phyloP scores from a whole-genome alignment of 1,139 yeast species.

The Zygosaccharomyces sapae region DNA sequence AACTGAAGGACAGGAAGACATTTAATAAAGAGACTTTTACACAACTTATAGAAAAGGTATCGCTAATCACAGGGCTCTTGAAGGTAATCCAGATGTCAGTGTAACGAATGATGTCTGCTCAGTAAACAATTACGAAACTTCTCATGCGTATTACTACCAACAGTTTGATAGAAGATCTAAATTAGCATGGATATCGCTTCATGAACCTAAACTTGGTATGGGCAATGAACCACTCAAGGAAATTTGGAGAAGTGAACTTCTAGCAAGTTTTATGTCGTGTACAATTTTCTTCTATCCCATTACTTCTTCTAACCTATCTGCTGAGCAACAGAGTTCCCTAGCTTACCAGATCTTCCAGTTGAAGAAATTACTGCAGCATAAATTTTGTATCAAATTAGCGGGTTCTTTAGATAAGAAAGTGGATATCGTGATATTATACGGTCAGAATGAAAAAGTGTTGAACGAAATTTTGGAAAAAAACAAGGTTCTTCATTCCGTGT shows the following conservation, averaged over 20 bases:
- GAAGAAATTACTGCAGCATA: slow-evolving; percentile 3
- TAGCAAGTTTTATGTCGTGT: slow-evolving; percentile 4
- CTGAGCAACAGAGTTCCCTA: not conserved
- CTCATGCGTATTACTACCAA: slow-evolving; percentile 25
- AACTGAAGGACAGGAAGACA: slow-evolving; percentile 7
- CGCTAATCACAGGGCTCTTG: slow-evolving; percentile 22
- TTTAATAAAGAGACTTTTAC: slow-evolving; percentile 13
- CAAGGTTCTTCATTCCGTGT: not conserved
- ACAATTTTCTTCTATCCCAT: slow-evolving; percentile 3
- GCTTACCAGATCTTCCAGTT: slow-evolving; percentile 5
- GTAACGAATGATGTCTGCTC: slow-evolving; percentile 32
- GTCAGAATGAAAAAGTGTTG: slow-evolving; percentile 3
- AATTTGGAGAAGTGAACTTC: slow-evolving; percentile 11
- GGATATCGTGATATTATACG: slow-evolving; percentile 7
- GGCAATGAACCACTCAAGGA: slow-evolving; percentile 3
- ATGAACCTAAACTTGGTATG: slow-evolving; percentile 3
- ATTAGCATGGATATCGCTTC: slow-evolving; percentile 18
- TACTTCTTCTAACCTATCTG: not conserved
- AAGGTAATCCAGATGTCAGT: slow-evolving; percentile 15
- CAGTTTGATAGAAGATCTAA: slow-evolving; percentile 25
- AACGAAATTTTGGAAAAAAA: not conserved
- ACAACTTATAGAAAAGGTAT: slow-evolving; percentile 22
- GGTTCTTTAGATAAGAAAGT: slow-evolving; percentile 8
- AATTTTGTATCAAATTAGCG: slow-evolving; percentile 10
- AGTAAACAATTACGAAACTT: slow-evolving; percentile 23